Percentiles rank a stretch among this genome's conserved stretches.
Evolutionary conservation across 805 yeast species (phyloP).

Genomic region (Citeromyces matritensis): DNA sequence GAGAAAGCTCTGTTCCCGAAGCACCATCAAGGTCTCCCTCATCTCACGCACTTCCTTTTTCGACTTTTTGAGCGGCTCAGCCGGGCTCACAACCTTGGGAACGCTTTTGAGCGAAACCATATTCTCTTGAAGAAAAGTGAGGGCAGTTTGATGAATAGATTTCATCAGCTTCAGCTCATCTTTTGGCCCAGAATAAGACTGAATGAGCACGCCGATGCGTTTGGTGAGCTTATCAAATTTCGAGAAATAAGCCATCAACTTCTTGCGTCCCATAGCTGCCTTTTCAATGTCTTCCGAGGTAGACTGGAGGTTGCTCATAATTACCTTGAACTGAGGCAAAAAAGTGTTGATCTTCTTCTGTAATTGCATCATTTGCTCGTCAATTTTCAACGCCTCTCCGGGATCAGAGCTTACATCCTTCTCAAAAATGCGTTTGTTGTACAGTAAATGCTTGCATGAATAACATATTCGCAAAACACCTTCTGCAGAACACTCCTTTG

Average conservation of each 20-base stretch:
- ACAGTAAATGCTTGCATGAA: slow-evolving; percentile 48
- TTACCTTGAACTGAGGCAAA: slow-evolving; percentile 6
- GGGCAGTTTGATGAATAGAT: slow-evolving; percentile 41
- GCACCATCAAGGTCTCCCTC: slow-evolving; percentile 70
- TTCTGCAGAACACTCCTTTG: slow-evolving; percentile 6
- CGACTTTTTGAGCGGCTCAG: slow-evolving; percentile 22
- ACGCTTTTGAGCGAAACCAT: slow-evolving; percentile 49
- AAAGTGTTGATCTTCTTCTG: slow-evolving; percentile 7
- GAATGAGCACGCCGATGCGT: slow-evolving; percentile 17
- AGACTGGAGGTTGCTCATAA: slow-evolving; percentile 3
- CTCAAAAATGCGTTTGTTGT: slow-evolving; percentile 34
- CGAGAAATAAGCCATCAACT: slow-evolving; percentile 31
- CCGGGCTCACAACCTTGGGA: slow-evolving; percentile 21
- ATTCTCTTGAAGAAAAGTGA: slow-evolving; percentile 50
- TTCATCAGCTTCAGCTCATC: slow-evolving; percentile 31
- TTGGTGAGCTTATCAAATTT: slow-evolving; percentile 35
- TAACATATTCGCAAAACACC: slow-evolving; percentile 46
- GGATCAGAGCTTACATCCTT: slow-evolving; percentile 14
- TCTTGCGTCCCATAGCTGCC: slow-evolving; percentile 24
- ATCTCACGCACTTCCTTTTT: slow-evolving; percentile 38
- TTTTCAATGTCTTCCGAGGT: slow-evolving; percentile 10
- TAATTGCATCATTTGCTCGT: slow-evolving; percentile 12
- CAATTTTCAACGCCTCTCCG: slow-evolving; percentile 19
- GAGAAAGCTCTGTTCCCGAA: slow-evolving; percentile 70
- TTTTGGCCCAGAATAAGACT: slow-evolving; percentile 4